Evolutionary conservation across 2,329 filamentous ascomycete genomes (phyloP).

Genomic region (Fusarium coffeatum): DNA sequence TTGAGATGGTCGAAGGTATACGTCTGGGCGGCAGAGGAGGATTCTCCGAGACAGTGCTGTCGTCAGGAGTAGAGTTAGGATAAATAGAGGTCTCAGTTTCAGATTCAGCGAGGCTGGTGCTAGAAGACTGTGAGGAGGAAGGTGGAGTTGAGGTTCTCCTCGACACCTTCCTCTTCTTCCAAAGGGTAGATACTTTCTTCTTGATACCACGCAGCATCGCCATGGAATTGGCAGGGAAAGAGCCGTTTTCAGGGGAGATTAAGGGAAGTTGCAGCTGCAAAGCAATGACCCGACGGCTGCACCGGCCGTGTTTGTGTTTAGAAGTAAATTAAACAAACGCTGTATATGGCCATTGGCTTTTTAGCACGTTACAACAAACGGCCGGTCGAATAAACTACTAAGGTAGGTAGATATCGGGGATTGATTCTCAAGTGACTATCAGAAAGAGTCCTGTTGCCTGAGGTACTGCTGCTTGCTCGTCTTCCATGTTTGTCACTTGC

Average conservation of each 20-base stretch:
- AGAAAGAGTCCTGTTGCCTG: not conserved
- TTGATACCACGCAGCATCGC: slow-evolving; percentile 46
- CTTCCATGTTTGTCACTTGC: not conserved
- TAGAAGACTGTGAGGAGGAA: not conserved
- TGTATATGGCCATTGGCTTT: not conserved
- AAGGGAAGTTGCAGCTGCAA: not conserved
- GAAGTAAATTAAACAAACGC: not conserved
- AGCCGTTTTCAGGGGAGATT: not conserved
- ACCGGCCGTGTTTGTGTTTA: not conserved
- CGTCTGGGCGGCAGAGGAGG: slow-evolving; percentile 5
- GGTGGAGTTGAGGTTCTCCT: slow-evolving; percentile 11
- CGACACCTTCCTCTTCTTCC: slow-evolving; percentile 37
- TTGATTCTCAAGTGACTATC: not conserved
- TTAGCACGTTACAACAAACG: not conserved
- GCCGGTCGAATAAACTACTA: not conserved
- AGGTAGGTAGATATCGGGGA: not conserved
- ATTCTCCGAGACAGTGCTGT: not conserved
- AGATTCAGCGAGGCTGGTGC: not conserved
- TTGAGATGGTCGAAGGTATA: slow-evolving; percentile 3
- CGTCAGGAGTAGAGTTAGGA: not conserved
- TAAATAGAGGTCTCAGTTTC: not conserved
- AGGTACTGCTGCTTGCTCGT: not conserved
- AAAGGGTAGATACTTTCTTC: slow-evolving; percentile 41
- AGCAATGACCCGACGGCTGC: not conserved
- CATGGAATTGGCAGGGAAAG: not conserved